Evolutionary conservation across 441 rosid genomes (phyloP), one percentile per base, ranked within the genome.

Genomic region (Capsella rubella): DNA sequence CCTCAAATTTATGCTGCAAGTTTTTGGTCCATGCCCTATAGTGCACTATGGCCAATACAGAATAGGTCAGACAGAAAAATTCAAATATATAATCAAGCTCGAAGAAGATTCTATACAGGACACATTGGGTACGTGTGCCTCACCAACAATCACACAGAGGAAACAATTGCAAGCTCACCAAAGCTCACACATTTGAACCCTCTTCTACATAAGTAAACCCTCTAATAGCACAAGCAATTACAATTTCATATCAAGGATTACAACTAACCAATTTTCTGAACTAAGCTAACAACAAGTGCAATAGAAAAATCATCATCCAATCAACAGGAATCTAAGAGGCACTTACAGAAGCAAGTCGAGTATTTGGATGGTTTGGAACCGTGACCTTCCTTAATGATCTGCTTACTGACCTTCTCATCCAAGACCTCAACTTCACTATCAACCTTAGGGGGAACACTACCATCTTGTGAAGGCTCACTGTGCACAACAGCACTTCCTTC

Each of bases 361-460:
- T 95, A 92, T 77, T 92, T 92, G 69, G 98, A 79, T 31, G 99
- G 97, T 72, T 88, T 95, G 75, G 86, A 89, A 69, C 96, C 98
- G 65, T 88, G 92, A 40, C 99, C 97, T 79, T 90, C 98, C 84
- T 89, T 91, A 9, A 91, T 85, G 74, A 89, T 89, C 80, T 92
- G 97, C 82, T 92, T 92, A 13, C 83, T 85, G 66, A 92, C 98
- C 84, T 88, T 91, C 73, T 87, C 97, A 54, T 85, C 93, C 78
- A 92, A 85, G 71, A 84, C 65, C 72, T 90, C 89, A 62, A 78
- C 87, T 43, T 79, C 84, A 32, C 86, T 82, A 58, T 92, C 95
- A 67, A 86, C 92, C 83, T 82, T 89, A 28, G 96, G 92, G 57
- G 94, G 97, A 57, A 67, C 82, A 71, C 69, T 77, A 67, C 75